Conservation (phyloP, 768 basidiomycete genomes). For the Cyathus striatus region DNA sequence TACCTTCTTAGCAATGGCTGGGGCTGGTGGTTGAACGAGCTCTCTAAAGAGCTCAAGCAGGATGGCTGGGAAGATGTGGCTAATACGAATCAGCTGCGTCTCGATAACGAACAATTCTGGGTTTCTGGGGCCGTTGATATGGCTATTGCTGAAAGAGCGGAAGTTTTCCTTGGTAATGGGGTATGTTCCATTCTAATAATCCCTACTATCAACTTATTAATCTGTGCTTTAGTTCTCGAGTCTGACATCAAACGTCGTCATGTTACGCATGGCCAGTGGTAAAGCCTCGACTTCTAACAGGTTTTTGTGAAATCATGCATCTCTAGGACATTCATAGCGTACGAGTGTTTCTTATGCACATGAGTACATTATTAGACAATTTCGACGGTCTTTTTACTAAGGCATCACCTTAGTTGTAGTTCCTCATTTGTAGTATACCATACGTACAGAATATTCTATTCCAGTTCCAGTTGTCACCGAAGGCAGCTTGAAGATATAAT, state of each 20-base stretch:
- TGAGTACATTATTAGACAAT: too few species aligned
- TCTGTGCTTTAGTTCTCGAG: slow-evolving; percentile 36
- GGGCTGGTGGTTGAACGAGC: slow-evolving; percentile 33
- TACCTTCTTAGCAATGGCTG: slow-evolving; percentile 49
- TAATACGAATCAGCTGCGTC: slow-evolving; percentile 24
- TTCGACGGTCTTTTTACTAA: too few species aligned
- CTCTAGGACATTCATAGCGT: too few species aligned
- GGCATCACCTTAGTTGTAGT: too few species aligned
- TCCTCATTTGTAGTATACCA: too few species aligned
- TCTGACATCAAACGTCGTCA: slow-evolving; percentile 43
- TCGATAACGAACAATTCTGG: slow-evolving; percentile 40
- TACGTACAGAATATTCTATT: too few species aligned
- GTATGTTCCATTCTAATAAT: slow-evolving; percentile 26
- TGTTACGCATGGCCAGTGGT: slow-evolving; percentile 40
- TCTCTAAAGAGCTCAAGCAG: slow-evolving; percentile 26
- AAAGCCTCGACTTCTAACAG: slow-evolving; percentile 30
- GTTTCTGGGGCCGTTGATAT: slow-evolving; percentile 54
- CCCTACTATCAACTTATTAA: slow-evolving; percentile 4
- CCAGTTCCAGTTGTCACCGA: too few species aligned
- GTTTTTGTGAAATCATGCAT: slow-evolving; percentile 41
- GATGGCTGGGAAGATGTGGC: slow-evolving; percentile 49
- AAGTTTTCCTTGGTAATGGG: slow-evolving; percentile 59
- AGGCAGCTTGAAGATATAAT: too few species aligned
- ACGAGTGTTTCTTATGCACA: too few species aligned
- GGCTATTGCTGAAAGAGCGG: slow-evolving; percentile 50